Evolutionary conservation across 371 early-diverging fungal genomes (phyloP).

Genomic region (Chytridium lagenaria): DNA sequence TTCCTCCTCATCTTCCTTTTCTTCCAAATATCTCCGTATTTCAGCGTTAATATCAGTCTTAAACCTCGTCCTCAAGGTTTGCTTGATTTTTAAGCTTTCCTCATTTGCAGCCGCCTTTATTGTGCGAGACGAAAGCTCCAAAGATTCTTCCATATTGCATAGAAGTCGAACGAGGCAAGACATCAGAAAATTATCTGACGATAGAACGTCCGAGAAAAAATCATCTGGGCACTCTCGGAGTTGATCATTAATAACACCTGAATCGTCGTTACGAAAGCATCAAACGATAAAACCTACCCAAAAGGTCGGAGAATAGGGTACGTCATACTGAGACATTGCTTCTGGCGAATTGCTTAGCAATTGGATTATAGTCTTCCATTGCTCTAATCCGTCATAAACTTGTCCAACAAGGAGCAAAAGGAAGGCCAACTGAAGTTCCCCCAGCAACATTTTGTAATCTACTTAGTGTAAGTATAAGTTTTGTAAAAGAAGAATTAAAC

Average conservation of each 20-base stretch:
- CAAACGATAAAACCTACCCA: background rate
- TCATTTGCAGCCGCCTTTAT: background rate
- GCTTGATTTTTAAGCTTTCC: no score
- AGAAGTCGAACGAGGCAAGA: constrained; percentile 31
- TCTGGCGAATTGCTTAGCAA: constrained; percentile 72
- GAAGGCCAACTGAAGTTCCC: constrained; percentile 84
- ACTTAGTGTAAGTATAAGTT: no score
- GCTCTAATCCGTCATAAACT: constrained; percentile 84
- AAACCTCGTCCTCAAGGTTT: background rate
- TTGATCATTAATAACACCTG: constrained; percentile 66
- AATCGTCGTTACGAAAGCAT: background rate
- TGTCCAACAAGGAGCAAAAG: constrained; percentile 82
- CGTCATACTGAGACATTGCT: constrained; percentile 38
- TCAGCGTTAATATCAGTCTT: background rate
- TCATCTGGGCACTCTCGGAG: constrained; percentile 80
- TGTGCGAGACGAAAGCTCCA: background rate
- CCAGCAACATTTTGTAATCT: constrained; percentile 62
- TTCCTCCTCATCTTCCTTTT: constrained; percentile 6
- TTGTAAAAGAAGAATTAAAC: constrained; percentile 13
- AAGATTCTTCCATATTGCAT: background rate
- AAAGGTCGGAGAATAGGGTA: constrained; percentile 12
- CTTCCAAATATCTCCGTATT: background rate
- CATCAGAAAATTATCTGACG: constrained; percentile 73
- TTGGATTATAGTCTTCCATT: constrained; percentile 84
- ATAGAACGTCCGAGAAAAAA: constrained; percentile 77